phyloP scores from a whole-genome alignment of 176 grass and related monocot species.

The Zoysia japonica region DNA sequence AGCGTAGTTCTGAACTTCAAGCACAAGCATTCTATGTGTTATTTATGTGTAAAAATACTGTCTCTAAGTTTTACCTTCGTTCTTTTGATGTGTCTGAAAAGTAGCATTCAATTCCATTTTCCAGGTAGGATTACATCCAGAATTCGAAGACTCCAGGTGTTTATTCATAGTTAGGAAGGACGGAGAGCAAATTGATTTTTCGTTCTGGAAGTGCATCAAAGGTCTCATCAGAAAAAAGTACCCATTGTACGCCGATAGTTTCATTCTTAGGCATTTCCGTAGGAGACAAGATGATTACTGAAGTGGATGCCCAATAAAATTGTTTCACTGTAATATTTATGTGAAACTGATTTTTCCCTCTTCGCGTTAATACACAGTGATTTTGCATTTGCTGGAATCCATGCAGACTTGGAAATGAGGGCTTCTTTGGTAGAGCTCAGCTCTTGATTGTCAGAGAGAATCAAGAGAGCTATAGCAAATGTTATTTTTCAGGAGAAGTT shows the following conservation, averaged over 20 bases:
- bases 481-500: no score
- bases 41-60: neutral
- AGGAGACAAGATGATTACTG: conserved; percentile 69
- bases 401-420: neutral
- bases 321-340: conserved; percentile 38
- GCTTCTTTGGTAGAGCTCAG: no score
- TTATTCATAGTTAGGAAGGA: conserved; percentile 88
- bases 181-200: conserved; percentile 79
- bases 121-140: conserved; percentile 88
- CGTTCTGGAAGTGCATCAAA: conserved; percentile 99
- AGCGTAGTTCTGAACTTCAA: neutral
- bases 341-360: conserved; percentile 30
- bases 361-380: conserved; percentile 16
- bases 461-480: no score
- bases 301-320: neutral
- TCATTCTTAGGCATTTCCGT: conserved; percentile 90
- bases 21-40: neutral
- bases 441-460: no score
- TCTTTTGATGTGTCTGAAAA: neutral
- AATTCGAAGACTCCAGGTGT: conserved; percentile 83
- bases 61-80: neutral
- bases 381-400: conserved; percentile 30
- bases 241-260: conserved; percentile 80
- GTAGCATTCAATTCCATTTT: conserved; percentile 29
- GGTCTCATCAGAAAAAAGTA: conserved; percentile 90